Percentiles rank a stretch among this genome's conserved stretches.
These are phyloP conservation scores for Primulina huaijiensis DNA, from an alignment of 257 asterid genomes.

Conservation along the genomic window DNA sequence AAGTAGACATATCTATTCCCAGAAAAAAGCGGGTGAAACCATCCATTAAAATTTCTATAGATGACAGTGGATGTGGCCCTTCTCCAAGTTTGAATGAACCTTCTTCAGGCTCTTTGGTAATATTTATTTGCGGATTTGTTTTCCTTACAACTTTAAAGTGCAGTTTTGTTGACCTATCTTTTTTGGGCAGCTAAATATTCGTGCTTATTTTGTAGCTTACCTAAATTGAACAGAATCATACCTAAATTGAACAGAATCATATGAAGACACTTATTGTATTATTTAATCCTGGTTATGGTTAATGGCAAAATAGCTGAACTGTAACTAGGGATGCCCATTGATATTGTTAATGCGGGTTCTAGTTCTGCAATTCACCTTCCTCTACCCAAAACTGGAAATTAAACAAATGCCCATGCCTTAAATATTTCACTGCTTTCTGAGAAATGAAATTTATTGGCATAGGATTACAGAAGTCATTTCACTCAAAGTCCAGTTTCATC, in stretches of 20 bases:
- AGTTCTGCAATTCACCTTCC: conserved; percentile 19
- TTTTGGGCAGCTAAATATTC: conserved; percentile 11
- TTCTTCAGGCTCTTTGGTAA: conserved; percentile 48
- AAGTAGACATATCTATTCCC: conserved; percentile 25
- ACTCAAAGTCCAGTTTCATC: conserved; percentile 48
- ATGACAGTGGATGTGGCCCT: conserved; percentile 25
- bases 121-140: conserved; percentile 9
- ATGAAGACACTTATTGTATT: conserved; percentile 19
- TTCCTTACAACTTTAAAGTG: conserved; percentile 10
- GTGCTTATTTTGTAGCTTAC: conserved; percentile 9
- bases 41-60: conserved; percentile 31
- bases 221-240: conserved; percentile 9
- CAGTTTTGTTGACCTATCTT: conserved; percentile 3
- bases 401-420: not conserved
- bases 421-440: conserved; percentile 18
- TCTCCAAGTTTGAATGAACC: conserved; percentile 37
- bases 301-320: conserved; percentile 5
- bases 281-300: not conserved
- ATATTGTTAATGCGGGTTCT: conserved; percentile 10
- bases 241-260: conserved; percentile 7
- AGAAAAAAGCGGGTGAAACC: conserved; percentile 25
- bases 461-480: conserved; percentile 49
- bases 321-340: conserved; percentile 15
- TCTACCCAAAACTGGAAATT: conserved; percentile 15
- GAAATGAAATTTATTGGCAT: conserved; percentile 25